Conservation (phyloP, 2,329 filamentous ascomycete genomes). For the Amesomyces nigricolor region DNA sequence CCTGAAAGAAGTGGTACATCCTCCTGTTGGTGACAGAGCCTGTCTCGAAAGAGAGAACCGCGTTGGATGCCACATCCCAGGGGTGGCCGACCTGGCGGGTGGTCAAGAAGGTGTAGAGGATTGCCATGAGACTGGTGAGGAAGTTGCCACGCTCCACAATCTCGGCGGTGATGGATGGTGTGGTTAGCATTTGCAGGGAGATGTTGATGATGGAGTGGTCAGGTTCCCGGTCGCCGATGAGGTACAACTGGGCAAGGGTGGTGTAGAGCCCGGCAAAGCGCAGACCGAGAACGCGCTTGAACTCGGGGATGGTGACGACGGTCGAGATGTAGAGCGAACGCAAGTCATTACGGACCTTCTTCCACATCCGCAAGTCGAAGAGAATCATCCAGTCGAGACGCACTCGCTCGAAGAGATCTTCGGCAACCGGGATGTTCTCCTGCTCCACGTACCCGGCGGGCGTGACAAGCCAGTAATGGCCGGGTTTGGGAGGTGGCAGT, state of each 20-base stretch:
- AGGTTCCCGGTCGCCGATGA: conserved; percentile 92
- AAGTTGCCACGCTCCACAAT: conserved; percentile 95
- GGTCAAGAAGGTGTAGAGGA: conserved; percentile 94
- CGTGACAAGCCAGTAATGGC: conserved; percentile 80
- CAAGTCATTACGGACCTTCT: conserved; percentile 84
- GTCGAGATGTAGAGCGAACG: conserved; percentile 94
- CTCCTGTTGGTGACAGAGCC: conserved; percentile 91
- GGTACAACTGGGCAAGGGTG: conserved; percentile 83
- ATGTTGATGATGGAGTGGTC: conserved; percentile 99
- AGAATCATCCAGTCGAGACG: conserved; percentile 91
- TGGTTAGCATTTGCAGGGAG: conserved; percentile 92
- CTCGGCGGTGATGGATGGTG: conserved; percentile 92
- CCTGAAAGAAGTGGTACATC: conserved; percentile 96
- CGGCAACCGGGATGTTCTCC: conserved; percentile 62
- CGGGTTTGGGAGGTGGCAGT: conserved; percentile 53
- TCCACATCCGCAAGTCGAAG: conserved; percentile 95
- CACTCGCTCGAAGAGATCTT: conserved; percentile 84
- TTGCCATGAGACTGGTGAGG: conserved; percentile 88
- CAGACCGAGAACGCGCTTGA: conserved; percentile 88
- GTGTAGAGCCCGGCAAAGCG: conserved; percentile 96
- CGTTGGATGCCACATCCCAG: conserved; percentile 77
- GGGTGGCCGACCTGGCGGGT: conserved; percentile 94
- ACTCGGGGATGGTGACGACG: conserved; percentile 89
- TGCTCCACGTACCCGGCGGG: conserved; percentile 62
- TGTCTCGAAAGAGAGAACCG: conserved; percentile 85